Percentiles rank a stretch among this genome's conserved stretches.
phyloP scores from a whole-genome alignment of 495 filamentous ascomycete species.

The Achaetomiella virescens region DNA sequence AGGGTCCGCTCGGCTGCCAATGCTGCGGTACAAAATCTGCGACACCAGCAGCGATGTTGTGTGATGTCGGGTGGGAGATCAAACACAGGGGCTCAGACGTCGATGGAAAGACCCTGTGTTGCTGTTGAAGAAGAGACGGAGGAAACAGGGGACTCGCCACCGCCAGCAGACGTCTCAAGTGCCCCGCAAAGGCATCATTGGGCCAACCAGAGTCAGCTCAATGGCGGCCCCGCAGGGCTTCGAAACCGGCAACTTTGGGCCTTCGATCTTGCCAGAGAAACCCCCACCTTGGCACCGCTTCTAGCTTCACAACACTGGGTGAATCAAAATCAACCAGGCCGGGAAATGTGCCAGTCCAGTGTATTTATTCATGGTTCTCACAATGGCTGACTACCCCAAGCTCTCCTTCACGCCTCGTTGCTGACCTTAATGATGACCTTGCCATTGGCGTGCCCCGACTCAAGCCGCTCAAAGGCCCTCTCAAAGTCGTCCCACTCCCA shows the following conservation, averaged over 20 bases:
- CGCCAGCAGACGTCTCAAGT: slow-evolving; percentile 13
- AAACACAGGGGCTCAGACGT: slow-evolving; percentile 20
- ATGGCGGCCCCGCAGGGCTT: slow-evolving; percentile 11
- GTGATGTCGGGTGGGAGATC: slow-evolving; percentile 23
- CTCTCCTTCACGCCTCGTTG: slow-evolving; percentile 17
- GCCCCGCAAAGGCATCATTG: background rate
- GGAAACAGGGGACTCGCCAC: background rate
- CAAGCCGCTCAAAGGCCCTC: slow-evolving; percentile 59
- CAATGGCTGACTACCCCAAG: too few relatives aligned
- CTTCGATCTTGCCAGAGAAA: background rate
- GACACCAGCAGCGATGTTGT: slow-evolving; percentile 12
- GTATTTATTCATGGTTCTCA: slow-evolving; percentile 10
- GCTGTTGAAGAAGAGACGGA: background rate
- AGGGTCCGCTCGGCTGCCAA: background rate
- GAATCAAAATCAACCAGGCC: slow-evolving; percentile 27
- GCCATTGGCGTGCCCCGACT: slow-evolving; percentile 54
- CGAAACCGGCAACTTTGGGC: slow-evolving; percentile 16
- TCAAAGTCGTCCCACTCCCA: slow-evolving; percentile 57
- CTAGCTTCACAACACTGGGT: too few relatives aligned
- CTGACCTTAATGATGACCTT: slow-evolving; percentile 57
- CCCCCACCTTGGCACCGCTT: background rate
- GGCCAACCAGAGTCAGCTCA: slow-evolving; percentile 10
- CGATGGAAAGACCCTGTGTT: slow-evolving; percentile 5
- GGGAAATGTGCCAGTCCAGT: slow-evolving; percentile 39
- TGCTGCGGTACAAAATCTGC: slow-evolving; percentile 6